These are phyloP conservation scores for Nectriaceae sp. DNA, from an alignment of 2,329 filamentous ascomycete species.

Conservation along the genomic window DNA sequence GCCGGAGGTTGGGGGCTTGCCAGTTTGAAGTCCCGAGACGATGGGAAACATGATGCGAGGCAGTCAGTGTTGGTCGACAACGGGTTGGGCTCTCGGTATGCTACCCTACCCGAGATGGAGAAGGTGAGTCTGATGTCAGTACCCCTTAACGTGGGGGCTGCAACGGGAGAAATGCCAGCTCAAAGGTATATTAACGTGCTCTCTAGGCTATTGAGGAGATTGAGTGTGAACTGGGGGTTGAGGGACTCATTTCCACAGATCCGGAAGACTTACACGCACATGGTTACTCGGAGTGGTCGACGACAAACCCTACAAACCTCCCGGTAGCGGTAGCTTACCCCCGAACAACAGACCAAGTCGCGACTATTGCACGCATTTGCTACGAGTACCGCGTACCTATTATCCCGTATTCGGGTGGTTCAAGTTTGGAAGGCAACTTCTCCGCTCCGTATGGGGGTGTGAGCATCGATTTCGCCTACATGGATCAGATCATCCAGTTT, in stretches of 20 bases:
- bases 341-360: conserved; percentile 60
- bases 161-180: background rate
- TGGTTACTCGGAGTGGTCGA: conserved; percentile 70
- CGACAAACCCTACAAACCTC: conserved; percentile 59
- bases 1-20: conserved; percentile 45
- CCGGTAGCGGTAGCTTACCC: conserved; percentile 68
- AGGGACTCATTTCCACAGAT: conserved; percentile 64
- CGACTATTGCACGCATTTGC: conserved; percentile 67
- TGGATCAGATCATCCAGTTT: conserved; percentile 79
- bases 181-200: conserved; percentile 10
- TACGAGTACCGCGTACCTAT: conserved; percentile 80
- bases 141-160: background rate
- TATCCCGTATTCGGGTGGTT: conserved; percentile 83
- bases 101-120: conserved; percentile 45
- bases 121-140: conserved; percentile 29
- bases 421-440: conserved; percentile 88
- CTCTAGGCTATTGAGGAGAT: conserved; percentile 58
- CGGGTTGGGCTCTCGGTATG: conserved; percentile 37
- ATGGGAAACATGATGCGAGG: background rate
- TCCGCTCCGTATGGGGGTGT: conserved; percentile 84
- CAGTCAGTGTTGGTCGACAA: conserved; percentile 13
- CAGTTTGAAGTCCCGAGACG: conserved; percentile 21
- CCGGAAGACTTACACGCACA: conserved; percentile 62
- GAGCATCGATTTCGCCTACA: conserved; percentile 85
- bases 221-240: conserved; percentile 45